Conservation (phyloP, 2,329 filamentous ascomycete genomes). For the Elsinoe necatrix region DNA sequence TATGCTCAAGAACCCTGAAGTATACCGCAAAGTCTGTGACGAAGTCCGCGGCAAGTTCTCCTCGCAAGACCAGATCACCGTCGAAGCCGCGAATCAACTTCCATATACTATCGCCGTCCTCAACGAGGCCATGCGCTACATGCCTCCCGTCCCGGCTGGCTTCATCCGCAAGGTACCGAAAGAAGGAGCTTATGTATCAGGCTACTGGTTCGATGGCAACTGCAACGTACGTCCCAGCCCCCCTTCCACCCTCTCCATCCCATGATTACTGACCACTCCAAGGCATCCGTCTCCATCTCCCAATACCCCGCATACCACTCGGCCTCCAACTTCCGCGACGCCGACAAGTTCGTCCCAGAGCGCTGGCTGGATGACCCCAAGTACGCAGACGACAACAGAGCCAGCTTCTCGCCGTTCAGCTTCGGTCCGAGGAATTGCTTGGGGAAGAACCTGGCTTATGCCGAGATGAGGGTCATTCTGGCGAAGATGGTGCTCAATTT, state of each 20-base stretch:
- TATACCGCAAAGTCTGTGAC: slow-evolving; percentile 31
- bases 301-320: slow-evolving; percentile 23
- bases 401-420: slow-evolving; percentile 27
- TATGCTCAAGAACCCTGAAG: slow-evolving; percentile 33
- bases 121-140: slow-evolving; percentile 40
- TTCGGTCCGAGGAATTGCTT: slow-evolving; percentile 29
- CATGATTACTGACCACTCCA: neutral
- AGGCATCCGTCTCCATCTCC: slow-evolving; percentile 18
- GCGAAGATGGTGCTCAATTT: slow-evolving; percentile 35
- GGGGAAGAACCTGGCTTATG: slow-evolving; percentile 29
- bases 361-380: slow-evolving; percentile 32
- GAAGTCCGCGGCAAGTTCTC: slow-evolving; percentile 38
- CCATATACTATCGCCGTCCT: slow-evolving; percentile 39
- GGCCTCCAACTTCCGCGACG: slow-evolving; percentile 25
- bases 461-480: slow-evolving; percentile 33
- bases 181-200: slow-evolving; percentile 25
- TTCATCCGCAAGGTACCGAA: slow-evolving; percentile 25
- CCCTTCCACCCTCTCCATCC: neutral
- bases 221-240: slow-evolving; percentile 16
- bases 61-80: slow-evolving; percentile 24
- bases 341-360: slow-evolving; percentile 28
- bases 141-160: slow-evolving; percentile 38
- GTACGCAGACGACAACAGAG: slow-evolving; percentile 25
- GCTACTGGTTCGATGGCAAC: slow-evolving; percentile 24
- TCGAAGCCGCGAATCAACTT: slow-evolving; percentile 21